Evolutionary conservation across 148 eudicot genomes (phyloP).

Genomic region (Chenopodium suecicum): DNA sequence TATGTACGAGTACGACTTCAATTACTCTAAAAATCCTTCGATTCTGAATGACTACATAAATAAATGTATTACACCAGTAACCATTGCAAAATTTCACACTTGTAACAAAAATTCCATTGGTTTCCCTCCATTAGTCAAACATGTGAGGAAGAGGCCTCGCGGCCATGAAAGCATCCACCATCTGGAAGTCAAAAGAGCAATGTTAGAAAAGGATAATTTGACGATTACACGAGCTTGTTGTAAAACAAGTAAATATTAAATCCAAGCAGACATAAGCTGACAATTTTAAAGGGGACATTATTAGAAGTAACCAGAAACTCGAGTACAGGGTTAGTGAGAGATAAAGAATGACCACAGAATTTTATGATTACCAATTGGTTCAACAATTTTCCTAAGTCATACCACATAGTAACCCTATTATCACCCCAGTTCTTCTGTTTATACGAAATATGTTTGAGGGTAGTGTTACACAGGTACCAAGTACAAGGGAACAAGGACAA

Average conservation of each 20-base stretch:
- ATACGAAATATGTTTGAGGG: background rate
- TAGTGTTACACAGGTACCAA: background rate
- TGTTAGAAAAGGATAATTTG: slow-evolving; percentile 4
- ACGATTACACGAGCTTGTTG: background rate
- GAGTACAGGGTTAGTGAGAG: background rate
- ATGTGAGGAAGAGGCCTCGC: slow-evolving; percentile 85
- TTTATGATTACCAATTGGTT: background rate
- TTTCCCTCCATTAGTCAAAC: slow-evolving; percentile 41
- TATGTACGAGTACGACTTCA: background rate
- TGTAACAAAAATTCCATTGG: background rate
- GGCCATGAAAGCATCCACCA: slow-evolving; percentile 95
- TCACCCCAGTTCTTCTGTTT: background rate
- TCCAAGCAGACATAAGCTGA: slow-evolving; percentile 3
- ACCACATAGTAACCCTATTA: too few relatives aligned
- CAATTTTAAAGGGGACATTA: background rate
- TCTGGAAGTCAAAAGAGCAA: slow-evolving; percentile 36
- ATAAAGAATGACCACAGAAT: background rate
- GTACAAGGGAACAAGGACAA: background rate
- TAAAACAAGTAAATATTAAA: background rate
- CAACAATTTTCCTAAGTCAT: background rate
- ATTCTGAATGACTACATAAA: background rate
- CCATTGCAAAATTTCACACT: too few relatives aligned
- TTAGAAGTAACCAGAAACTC: background rate
- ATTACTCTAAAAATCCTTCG: background rate
- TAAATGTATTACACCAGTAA: too few relatives aligned